Conservation (phyloP, 1,284 basidiomycete genomes). For the Afroboletus lepidellus region DNA sequence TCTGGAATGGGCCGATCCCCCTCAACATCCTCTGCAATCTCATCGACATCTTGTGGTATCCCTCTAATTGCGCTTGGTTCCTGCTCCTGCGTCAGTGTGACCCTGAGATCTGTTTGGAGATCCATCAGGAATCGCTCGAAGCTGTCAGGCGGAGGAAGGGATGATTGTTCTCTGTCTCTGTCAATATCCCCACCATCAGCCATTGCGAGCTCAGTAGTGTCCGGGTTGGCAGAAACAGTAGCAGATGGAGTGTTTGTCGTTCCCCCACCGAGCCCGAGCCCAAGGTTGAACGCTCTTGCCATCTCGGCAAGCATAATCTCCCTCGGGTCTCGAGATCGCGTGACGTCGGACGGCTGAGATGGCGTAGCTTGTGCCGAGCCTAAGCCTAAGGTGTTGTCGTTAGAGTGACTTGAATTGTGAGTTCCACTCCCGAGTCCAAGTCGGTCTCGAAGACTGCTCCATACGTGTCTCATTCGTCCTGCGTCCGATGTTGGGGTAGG, state of each 20-base stretch:
- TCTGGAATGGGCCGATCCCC: conserved; percentile 27
- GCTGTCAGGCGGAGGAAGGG: conserved; percentile 60
- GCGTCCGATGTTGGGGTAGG: conserved; percentile 49
- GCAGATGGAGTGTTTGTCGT: conserved; percentile 10
- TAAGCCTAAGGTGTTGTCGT: conserved; percentile 6
- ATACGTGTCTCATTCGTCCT: conserved; percentile 54
- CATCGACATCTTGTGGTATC: conserved; percentile 20
- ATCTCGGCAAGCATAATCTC: conserved; percentile 71
- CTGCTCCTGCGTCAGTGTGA: conserved; percentile 47
- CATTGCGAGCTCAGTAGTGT: conserved; percentile 7
- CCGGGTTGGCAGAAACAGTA: conserved; percentile 5
- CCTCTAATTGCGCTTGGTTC: conserved; percentile 12
- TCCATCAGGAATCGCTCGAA: conserved; percentile 77
- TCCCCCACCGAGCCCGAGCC: conserved; percentile 50
- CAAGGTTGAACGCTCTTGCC: conserved; percentile 72
- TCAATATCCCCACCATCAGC: conserved; percentile 10
- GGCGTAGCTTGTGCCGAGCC: conserved; percentile 12
- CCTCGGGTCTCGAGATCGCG: conserved; percentile 45
- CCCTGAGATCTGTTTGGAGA: conserved; percentile 65
- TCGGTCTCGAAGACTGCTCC: conserved; percentile 64
- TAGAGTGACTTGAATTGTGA: conserved; percentile 18
- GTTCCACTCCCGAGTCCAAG: conserved; percentile 45
- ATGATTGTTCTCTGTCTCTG: conserved; percentile 14
- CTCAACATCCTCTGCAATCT: conserved; percentile 20
- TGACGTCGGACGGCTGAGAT: conserved; percentile 24